Percentiles rank a stretch among this genome's conserved stretches.
Evolutionary conservation across 257 asterid species (phyloP).

Genomic region (Handroanthus guayacan): DNA sequence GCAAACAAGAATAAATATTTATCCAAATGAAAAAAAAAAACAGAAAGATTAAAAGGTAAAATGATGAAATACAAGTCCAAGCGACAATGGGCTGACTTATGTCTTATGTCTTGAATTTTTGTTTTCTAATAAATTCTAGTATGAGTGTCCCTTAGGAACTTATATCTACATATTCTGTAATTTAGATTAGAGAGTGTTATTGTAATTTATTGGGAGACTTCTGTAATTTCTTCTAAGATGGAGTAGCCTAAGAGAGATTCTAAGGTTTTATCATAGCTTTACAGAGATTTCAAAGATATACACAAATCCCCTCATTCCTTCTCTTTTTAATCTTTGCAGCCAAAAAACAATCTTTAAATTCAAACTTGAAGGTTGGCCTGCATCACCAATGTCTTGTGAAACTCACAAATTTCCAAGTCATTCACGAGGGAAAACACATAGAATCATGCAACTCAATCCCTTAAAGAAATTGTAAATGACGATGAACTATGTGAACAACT

Average conservation of each 20-base stretch:
- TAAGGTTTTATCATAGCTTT: background rate
- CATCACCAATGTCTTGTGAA: background rate
- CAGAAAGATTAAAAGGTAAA: background rate
- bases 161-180: background rate
- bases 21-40: background rate
- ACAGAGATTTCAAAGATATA: background rate
- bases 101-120: background rate
- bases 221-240: background rate
- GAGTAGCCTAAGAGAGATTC: background rate
- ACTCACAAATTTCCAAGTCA: background rate
- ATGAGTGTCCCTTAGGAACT: background rate
- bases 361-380: background rate
- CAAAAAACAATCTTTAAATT: background rate
- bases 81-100: background rate
- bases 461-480: background rate
- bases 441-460: too few relatives aligned
- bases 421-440: background rate
- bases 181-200: background rate
- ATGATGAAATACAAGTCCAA: background rate
- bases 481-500: background rate
- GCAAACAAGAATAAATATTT: background rate
- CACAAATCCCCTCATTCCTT: background rate
- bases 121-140: background rate
- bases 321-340: background rate
- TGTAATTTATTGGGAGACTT: background rate